A percentile compares a stretch with the other conserved stretches of the same genome.
Evolutionary conservation across 768 basidiomycete species (phyloP).

Genomic region (Mycena vulgaris): DNA sequence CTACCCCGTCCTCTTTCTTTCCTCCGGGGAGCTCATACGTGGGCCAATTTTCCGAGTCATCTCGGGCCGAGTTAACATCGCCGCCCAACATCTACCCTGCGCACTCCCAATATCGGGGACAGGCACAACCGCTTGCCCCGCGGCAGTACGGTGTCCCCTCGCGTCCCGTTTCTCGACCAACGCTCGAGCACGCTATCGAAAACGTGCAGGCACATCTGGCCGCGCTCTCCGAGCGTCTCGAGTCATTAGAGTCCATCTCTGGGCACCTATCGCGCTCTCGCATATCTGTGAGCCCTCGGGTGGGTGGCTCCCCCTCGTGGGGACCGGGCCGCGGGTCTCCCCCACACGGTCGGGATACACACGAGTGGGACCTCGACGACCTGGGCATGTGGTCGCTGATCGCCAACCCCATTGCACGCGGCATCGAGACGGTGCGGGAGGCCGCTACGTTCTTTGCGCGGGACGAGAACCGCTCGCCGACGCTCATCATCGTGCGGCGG

Average conservation of each 20-base stretch:
- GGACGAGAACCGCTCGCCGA: conserved; percentile 74
- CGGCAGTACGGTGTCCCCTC: conserved; percentile 50
- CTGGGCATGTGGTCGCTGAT: conserved; percentile 88
- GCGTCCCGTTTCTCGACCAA: conserved; percentile 64
- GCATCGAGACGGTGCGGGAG: conserved; percentile 63
- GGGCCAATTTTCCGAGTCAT: conserved; percentile 56
- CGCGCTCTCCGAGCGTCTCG: conserved; percentile 87
- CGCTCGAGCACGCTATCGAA: conserved; percentile 84
- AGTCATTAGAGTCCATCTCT: conserved; percentile 70
- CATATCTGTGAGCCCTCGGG: conserved; percentile 56
- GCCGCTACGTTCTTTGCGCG: conserved; percentile 72
- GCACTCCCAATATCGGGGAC: conserved; percentile 53
- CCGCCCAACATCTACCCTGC: conserved; percentile 56
- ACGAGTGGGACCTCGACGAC: conserved; percentile 82
- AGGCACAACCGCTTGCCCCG: conserved; percentile 48
- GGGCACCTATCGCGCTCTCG: conserved; percentile 58
- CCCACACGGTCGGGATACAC: conserved; percentile 48
- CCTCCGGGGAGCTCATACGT: conserved; percentile 57
- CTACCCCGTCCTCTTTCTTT: conserved; percentile 56
- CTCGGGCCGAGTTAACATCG: conserved; percentile 54
- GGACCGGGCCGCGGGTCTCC: conserved; percentile 61
- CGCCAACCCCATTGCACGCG: conserved; percentile 73
- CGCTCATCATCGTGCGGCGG: conserved; percentile 77
- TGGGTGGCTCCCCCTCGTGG: conserved; percentile 57
- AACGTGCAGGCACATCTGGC: conserved; percentile 87